phyloP scores from a whole-genome alignment of 2,329 filamentous ascomycete species.

The Calycina herbarum region DNA sequence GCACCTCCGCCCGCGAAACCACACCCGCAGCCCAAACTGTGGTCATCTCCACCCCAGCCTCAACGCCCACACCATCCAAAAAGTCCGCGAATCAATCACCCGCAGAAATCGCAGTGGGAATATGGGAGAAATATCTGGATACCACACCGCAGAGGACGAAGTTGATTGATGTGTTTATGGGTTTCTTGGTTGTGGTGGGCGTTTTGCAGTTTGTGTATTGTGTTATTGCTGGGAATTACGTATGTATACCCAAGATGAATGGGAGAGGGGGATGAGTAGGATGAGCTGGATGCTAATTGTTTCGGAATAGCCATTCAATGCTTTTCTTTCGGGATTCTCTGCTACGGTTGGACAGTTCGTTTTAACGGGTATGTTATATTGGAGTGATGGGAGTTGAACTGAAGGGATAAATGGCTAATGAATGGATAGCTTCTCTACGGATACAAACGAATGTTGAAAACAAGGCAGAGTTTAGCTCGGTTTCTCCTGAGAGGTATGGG shows the following conservation, averaged over 20 bases:
- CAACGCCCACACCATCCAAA: constrained; percentile 24
- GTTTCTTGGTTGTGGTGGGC: constrained; percentile 80
- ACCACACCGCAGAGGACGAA: constrained; percentile 88
- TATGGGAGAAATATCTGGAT: constrained; percentile 77
- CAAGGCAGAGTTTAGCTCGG: constrained; percentile 71
- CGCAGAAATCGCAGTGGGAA: constrained; percentile 61
- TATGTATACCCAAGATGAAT: constrained; percentile 48
- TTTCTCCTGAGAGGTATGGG: constrained; percentile 76
- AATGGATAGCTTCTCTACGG: constrained; percentile 63
- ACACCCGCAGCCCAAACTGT: constrained; percentile 28
- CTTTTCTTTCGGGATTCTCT: constrained; percentile 92
- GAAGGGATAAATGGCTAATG: constrained; percentile 13
- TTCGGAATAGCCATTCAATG: constrained; percentile 87
- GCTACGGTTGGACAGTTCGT: constrained; percentile 97
- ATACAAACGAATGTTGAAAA: constrained; percentile 90
- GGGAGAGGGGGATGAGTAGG: too few relatives aligned
- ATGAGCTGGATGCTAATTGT: background rate
- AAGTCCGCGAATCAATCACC: constrained; percentile 33
- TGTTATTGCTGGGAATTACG: constrained; percentile 88
- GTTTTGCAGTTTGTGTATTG: constrained; percentile 94
- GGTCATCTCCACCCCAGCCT: constrained; percentile 29
- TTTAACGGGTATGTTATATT: constrained; percentile 67
- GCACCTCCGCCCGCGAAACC: constrained; percentile 36
- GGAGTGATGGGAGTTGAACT: background rate
- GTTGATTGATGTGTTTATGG: constrained; percentile 88